These are phyloP conservation scores for Talaromyces nanjingensis DNA, from an alignment of 495 filamentous ascomycete genomes.

Conservation along the genomic window DNA sequence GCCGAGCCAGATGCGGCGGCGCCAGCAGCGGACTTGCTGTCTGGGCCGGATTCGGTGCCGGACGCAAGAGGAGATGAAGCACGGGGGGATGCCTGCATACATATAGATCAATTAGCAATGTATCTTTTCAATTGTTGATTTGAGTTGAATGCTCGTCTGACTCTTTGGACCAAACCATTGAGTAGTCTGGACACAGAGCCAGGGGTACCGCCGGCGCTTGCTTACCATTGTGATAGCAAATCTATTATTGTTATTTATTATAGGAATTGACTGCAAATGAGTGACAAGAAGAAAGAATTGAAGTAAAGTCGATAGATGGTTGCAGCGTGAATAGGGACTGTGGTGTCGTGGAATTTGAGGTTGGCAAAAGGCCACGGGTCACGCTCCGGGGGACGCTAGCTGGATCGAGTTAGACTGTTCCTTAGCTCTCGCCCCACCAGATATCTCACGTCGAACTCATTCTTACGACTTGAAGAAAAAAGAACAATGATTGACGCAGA, in stretches of 20 bases:
- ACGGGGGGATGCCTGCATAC: conserved; percentile 36
- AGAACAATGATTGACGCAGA: too few species aligned
- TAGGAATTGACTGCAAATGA: conserved; percentile 2
- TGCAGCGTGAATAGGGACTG: neutral
- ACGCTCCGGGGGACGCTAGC: conserved; percentile 3
- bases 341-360: conserved; percentile 1
- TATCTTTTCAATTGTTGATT: neutral
- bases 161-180: neutral
- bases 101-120: conserved; percentile 5
- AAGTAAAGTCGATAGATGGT: neutral
- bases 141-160: neutral
- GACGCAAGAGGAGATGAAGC: conserved; percentile 43
- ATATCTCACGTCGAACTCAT: neutral
- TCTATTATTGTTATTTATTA: neutral
- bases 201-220: neutral
- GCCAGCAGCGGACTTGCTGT: conserved; percentile 64
- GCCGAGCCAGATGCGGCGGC: conserved; percentile 53
- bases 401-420: neutral
- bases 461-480: neutral
- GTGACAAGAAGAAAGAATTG: neutral
- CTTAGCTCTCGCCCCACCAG: neutral
- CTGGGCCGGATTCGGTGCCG: conserved; percentile 41
- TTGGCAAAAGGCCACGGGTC: conserved; percentile 8
- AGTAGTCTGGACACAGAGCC: neutral
- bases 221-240: conserved; percentile 6